Conservation (phyloP, 2,329 filamentous ascomycete genomes). For the Claviceps sp. region DNA sequence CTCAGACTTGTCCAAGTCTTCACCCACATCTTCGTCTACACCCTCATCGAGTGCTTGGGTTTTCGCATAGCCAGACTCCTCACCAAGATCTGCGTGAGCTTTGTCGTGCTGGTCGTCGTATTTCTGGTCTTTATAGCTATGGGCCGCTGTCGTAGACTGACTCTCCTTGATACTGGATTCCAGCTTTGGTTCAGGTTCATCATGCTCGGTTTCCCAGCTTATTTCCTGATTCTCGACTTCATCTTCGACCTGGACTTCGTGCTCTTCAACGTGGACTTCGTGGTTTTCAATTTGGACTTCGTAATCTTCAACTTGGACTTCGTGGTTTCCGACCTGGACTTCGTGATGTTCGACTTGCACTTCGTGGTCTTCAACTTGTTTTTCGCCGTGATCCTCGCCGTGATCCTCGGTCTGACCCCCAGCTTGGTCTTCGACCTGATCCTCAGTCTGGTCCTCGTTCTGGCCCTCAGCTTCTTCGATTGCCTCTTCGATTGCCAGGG, state of each 20-base stretch:
- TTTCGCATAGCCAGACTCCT: neutral
- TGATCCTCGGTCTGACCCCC: too few species aligned
- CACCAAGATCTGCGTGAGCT: neutral
- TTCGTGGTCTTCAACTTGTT: too few species aligned
- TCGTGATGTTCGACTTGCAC: too few species aligned
- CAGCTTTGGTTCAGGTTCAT: constrained; percentile 5
- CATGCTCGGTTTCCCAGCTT: constrained; percentile 11
- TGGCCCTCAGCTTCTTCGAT: neutral
- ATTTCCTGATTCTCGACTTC: constrained; percentile 10
- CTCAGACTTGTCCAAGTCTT: neutral
- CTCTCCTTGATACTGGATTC: neutral
- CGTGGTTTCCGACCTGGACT: too few species aligned
- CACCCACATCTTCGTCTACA: constrained; percentile 1
- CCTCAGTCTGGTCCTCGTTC: constrained; percentile 4
- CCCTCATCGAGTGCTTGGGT: constrained; percentile 2
- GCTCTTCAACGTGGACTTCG: neutral
- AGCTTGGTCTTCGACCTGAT: neutral
- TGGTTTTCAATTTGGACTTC: too few species aligned
- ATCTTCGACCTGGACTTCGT: constrained; percentile 2
- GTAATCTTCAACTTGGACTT: too few species aligned
- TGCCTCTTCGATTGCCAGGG: constrained; percentile 2
- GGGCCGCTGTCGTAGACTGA: neutral
- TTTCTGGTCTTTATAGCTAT: neutral
- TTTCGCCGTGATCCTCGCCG: too few species aligned
- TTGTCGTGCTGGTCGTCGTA: neutral